Conservation (phyloP, 768 basidiomycete species). For the Leucosporidium scottii region DNA sequence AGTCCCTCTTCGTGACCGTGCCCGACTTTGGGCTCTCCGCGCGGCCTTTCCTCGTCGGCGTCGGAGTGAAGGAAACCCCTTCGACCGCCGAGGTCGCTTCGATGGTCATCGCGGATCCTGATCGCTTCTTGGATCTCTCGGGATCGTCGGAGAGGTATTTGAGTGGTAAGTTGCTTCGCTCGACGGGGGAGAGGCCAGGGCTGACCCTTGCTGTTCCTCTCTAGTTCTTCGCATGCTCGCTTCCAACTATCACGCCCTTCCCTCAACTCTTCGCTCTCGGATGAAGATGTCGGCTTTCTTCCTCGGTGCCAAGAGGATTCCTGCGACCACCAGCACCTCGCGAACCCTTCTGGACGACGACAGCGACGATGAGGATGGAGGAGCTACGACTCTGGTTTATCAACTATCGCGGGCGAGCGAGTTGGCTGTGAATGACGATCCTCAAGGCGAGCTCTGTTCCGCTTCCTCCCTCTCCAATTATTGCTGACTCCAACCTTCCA, state of each 20-base stretch:
- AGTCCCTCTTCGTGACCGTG: constrained; percentile 16
- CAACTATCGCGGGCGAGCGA: constrained; percentile 39
- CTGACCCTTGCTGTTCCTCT: background rate
- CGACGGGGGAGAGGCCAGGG: background rate
- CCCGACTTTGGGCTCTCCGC: constrained; percentile 69
- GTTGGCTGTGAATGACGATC: constrained; percentile 58
- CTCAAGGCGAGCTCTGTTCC: background rate
- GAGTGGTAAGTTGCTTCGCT: constrained; percentile 1
- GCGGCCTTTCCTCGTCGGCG: constrained; percentile 74
- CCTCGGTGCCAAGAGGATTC: constrained; percentile 61
- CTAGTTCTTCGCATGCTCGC: constrained; percentile 74
- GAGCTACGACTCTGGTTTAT: constrained; percentile 18
- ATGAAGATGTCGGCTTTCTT: constrained; percentile 70
- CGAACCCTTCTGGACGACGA: constrained; percentile 53
- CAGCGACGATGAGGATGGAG: constrained; percentile 55
- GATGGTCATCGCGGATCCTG: constrained; percentile 62
- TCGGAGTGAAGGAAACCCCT: constrained; percentile 74
- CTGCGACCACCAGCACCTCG: constrained; percentile 37
- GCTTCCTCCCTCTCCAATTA: no score
- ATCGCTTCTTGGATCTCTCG: constrained; percentile 56
- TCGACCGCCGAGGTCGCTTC: constrained; percentile 58
- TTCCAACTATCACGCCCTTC: constrained; percentile 52
- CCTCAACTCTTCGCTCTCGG: constrained; percentile 48
- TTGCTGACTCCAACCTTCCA: background rate
- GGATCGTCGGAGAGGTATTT: constrained; percentile 48